Evolutionary conservation across 2,329 filamentous ascomycete genomes (phyloP).

Genomic region (Calonectria leucothoes): DNA sequence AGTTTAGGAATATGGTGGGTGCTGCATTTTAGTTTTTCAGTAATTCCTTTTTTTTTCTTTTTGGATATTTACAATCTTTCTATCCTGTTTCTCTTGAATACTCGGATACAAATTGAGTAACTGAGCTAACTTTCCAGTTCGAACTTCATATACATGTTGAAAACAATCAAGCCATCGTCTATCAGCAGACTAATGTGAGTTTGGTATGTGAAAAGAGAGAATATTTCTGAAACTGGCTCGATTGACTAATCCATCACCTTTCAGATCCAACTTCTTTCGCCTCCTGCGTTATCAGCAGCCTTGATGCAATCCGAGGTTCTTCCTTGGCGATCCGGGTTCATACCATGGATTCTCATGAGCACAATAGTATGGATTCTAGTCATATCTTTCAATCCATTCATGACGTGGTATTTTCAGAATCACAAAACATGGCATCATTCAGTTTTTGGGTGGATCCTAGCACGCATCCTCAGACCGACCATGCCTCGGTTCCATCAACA

Average conservation of each 20-base stretch:
- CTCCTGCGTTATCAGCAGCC: background rate
- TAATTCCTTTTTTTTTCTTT: background rate
- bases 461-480: background rate
- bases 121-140: background rate
- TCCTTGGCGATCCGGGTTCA: background rate
- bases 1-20: background rate
- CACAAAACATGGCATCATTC: background rate
- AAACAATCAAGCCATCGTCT: background rate
- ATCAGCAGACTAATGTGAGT: background rate
- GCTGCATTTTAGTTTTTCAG: background rate
- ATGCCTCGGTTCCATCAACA: background rate
- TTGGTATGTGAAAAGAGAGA: background rate
- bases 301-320: background rate
- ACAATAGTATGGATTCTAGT: background rate
- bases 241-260: background rate
- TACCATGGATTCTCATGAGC: background rate
- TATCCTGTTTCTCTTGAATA: no score
- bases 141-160: background rate
- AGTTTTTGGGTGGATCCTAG: background rate
- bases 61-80: no score
- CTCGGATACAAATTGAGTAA: no score
- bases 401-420: background rate
- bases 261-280: background rate
- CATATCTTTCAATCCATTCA: background rate
- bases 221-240: background rate